Evolutionary conservation across 2,329 filamentous ascomycete species (phyloP), one percentile per base, ranked within the genome.

Genomic region (Penicillium sp.): DNA sequence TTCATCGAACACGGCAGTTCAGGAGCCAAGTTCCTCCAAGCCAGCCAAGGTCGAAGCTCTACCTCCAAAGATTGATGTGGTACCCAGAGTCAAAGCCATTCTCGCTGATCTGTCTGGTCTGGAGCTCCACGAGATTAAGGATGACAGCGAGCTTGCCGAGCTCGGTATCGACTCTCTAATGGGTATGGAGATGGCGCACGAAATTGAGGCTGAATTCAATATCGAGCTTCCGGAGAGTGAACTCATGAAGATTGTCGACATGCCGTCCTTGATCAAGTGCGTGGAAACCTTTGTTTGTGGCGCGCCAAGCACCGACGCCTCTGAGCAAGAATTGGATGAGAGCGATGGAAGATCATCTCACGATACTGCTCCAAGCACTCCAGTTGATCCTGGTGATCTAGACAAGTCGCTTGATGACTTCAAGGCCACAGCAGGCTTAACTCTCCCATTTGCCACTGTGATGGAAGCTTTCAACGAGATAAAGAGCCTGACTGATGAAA

Each of bases 101-200:
- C 22, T 67, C 1, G 56, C 58, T 8, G 51, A 58, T 7, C 24
- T 56, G 0, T 73, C 73, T 2, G 75, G 76, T 24, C 53, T 78
- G 5, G 74, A 77, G 22, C 26, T 63, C 0, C 54, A 65, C 5
- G 75, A 79, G 27, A 74, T 81, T 16, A 68, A 71, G 29, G 52
- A 63, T 26, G 70, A 75, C 19, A 64, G 65, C 7, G 59, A 70
- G 16, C 68, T 82, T n/a, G 72, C 69, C 7, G 76, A 80, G 39
- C 55, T 81, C 3, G 80, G 80, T 1, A 80, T 82, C 31, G 80
- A 83, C 63, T 83, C 80, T 0, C 69, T 83, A 0, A 77, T 80
- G 73, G 77, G 72, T 0, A 82, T 81, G 76, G 80, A 83, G 61
- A 59, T 82, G 48, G 72, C 68, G 0, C 69, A 70, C 1, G 80